Percentiles rank a stretch among this genome's conserved stretches.
These are phyloP conservation scores for Diversispora epigaea DNA, from an alignment of 192 early-diverging fungal species.

Conservation along the genomic window DNA sequence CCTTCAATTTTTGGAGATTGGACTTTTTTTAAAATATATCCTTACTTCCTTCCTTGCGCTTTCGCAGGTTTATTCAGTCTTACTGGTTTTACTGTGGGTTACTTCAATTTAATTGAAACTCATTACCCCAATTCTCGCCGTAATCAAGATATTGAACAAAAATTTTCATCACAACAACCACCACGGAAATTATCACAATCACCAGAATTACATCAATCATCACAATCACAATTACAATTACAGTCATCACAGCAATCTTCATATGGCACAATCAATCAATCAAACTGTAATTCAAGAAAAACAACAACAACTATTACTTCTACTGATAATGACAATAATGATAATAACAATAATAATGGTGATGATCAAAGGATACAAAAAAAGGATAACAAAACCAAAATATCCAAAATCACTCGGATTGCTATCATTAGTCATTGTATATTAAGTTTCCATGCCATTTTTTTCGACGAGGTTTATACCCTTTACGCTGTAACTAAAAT, in stretches of 20 bases:
- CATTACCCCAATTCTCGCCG: not conserved
- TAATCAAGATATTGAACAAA: not conserved
- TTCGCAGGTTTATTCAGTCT: constrained; percentile 61
- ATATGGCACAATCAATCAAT: no score
- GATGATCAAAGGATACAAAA: not conserved
- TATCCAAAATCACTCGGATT: constrained; percentile 34
- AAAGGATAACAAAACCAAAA: not conserved
- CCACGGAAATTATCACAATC: no score
- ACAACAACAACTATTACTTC: not conserved
- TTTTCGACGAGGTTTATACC: constrained; percentile 54
- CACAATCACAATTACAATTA: no score
- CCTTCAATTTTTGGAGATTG: constrained; percentile 60
- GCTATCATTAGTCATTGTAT: constrained; percentile 37
- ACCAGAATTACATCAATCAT: no score
- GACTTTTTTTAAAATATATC: constrained; percentile 62
- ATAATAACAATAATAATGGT: not conserved
- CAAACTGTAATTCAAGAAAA: no score
- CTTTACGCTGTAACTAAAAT: constrained; percentile 44
- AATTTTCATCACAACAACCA: not conserved
- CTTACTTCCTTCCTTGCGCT: constrained; percentile 85
- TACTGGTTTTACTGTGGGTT: constrained; percentile 63
- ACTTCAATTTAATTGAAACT: constrained; percentile 46
- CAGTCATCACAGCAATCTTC: no score
- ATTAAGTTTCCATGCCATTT: constrained; percentile 47
- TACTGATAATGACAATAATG: not conserved